Conservation (phyloP, 371 early-diverging fungal species). For the Paraphysoderma sedebokerense region DNA sequence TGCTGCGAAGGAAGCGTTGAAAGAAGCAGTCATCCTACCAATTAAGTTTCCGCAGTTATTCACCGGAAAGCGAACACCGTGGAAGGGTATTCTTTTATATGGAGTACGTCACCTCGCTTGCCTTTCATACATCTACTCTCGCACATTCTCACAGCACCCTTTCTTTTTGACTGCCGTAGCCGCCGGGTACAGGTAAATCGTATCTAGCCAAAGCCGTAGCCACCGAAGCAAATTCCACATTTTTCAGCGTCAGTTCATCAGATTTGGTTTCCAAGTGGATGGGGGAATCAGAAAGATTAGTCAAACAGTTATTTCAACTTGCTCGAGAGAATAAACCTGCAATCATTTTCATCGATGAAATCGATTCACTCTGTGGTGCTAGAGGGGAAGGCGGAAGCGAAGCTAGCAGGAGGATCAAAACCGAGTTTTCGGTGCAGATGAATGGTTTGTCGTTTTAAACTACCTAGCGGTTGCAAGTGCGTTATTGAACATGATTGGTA, state of each 20-base stretch:
- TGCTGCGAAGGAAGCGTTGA: slow-evolving; percentile 92
- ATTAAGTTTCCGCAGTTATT: slow-evolving; percentile 94
- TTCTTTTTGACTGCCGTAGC: slow-evolving; percentile 18
- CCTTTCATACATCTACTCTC: slow-evolving; percentile 4
- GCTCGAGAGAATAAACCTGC: slow-evolving; percentile 85
- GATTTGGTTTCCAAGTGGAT: slow-evolving; percentile 96
- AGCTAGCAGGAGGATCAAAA: slow-evolving; percentile 84
- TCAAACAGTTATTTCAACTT: slow-evolving; percentile 84
- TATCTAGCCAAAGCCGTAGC: slow-evolving; percentile 95
- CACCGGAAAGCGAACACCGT: slow-evolving; percentile 86
- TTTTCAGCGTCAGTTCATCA: slow-evolving; percentile 87
- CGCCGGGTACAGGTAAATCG: slow-evolving; percentile 97
- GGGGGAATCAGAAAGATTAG: slow-evolving; percentile 89
- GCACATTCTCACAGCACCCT: not conserved
- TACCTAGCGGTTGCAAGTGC: too few species aligned
- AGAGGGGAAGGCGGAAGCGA: slow-evolving; percentile 93
- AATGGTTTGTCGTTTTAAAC: too few species aligned
- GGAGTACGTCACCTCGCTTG: slow-evolving; percentile 41
- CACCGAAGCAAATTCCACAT: slow-evolving; percentile 87
- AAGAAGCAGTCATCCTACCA: slow-evolving; percentile 97
- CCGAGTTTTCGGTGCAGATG: slow-evolving; percentile 95
- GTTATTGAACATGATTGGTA: not conserved
- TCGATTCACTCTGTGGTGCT: slow-evolving; percentile 89
- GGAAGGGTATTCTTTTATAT: slow-evolving; percentile 93
- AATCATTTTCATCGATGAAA: slow-evolving; percentile 95